Evolutionary conservation across 208 protist genomes (phyloP), one percentile per base, ranked within the genome.

Genomic region (Trypanosoma cruzi): DNA sequence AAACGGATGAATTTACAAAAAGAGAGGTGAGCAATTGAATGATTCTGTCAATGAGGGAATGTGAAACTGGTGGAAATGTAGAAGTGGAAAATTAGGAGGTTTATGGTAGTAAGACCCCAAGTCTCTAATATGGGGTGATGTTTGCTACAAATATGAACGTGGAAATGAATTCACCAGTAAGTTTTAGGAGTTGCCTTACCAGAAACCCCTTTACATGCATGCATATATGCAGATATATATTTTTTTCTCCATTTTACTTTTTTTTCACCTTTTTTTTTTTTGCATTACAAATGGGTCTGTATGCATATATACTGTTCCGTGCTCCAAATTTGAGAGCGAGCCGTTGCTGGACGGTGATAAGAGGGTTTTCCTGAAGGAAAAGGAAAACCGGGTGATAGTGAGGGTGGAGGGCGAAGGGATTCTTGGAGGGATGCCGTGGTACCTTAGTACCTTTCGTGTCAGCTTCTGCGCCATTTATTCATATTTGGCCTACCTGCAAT

Each of bases 371-470:
- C 18, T 44, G 8, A 44, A 44, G 40, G 10, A 4, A 44, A 44
- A 44, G 8, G 8, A 44, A 4, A 4, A 44, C 10, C 10, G 18
- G 8, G 40, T 44, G 40, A 14, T 14, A 2, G 11, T 18, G 18
- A 14, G 10, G 11, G 40, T 20, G 36, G 36, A 40, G 36, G 46
- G 46, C 4, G 46, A 13, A 6, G n/a, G n/a, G n/a, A 52, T 26
- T n/a, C 18, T 8, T 55, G 2, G 6, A 20, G 7, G 4, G 32
- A 96, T 96, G 91, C 84, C 91, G 66, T 96, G 91, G 88, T 96
- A 96, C 54, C 49, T 94, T 2, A 94, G 86, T 64, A 70, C 83
- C 1, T 96, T 94, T 58, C 79, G 91, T 10, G 79, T 91, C 2
- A 73, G 77, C 49, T 89, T 94, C 67, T 88, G 77, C 68, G 75